A percentile compares a stretch with the other conserved stretches of the same genome.
phyloP scores from a whole-genome alignment of 2,329 filamentous ascomycete species.

The Xylariomycetidae sp. region DNA sequence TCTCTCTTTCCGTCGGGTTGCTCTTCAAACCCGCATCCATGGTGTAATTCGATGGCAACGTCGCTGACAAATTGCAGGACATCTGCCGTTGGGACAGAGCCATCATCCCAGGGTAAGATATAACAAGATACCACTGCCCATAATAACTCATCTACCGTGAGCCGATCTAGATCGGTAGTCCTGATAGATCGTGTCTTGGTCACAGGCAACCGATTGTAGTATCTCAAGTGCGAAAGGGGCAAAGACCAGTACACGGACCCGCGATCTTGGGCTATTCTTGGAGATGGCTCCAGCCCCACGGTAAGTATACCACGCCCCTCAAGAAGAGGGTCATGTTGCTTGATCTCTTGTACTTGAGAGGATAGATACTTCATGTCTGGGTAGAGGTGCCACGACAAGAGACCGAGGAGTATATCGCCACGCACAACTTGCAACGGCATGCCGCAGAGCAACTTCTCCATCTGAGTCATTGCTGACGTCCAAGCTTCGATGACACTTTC shows the following conservation, averaged over 20 bases:
- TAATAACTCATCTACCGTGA: conserved; percentile 6
- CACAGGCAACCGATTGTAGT: conserved; percentile 7
- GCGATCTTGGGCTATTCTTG: no score
- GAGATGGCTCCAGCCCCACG: conserved; percentile 4
- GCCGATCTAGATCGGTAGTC: conserved; percentile 6
- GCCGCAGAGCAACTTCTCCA: conserved; percentile 3
- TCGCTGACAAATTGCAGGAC: conserved; percentile 5
- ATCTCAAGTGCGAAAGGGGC: conserved; percentile 8
- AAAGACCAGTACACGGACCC: conserved; percentile 10
- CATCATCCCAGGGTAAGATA: conserved; percentile 3
- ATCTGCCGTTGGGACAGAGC: conserved; percentile 1
- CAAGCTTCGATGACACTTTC: conserved; percentile 4
- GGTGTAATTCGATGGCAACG: conserved; percentile 5
- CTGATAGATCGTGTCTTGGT: conserved; percentile 4
- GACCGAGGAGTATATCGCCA: conserved; percentile 2
- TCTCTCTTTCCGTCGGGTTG: no score
- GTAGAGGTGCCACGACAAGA: conserved; percentile 4
- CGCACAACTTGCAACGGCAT: not conserved
- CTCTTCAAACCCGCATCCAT: conserved; percentile 1
- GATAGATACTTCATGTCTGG: conserved; percentile 1
- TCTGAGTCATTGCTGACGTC: conserved; percentile 1
- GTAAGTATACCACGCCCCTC: not conserved
- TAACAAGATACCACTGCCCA: conserved; percentile 4
- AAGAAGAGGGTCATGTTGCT: not conserved
- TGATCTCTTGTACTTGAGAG: not conserved